These are phyloP conservation scores for Paramecium sexaurelia DNA, from an alignment of 73 alveolate species.

Conservation along the genomic window DNA sequence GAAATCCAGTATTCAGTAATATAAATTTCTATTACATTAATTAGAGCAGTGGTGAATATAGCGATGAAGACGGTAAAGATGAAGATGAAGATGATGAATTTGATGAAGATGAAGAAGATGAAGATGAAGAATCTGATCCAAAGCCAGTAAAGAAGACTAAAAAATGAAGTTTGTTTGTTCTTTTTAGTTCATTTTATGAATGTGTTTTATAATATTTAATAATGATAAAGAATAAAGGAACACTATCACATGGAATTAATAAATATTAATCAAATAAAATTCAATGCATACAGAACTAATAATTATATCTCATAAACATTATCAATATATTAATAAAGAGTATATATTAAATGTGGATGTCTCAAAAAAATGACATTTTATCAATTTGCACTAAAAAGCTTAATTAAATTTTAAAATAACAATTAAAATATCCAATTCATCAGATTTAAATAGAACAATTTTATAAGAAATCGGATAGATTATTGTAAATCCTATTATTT, in stretches of 20 bases:
- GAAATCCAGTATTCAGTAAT: not conserved
- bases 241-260: not conserved
- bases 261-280: not conserved
- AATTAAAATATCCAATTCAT: not conserved
- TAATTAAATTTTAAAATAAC: not conserved
- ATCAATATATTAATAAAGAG: not conserved
- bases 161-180: constrained; percentile 6
- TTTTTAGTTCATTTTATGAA: not conserved
- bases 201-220: not conserved
- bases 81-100: constrained; percentile 12
- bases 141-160: not conserved
- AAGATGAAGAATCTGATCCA: not conserved
- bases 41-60: not conserved
- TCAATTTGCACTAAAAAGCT: not conserved
- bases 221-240: not conserved
- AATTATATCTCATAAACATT: not conserved
- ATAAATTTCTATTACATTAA: not conserved
- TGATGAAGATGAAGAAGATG: constrained; percentile 45
- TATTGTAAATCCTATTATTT: not conserved
- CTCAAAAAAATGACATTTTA: not conserved
- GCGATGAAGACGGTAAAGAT: not conserved
- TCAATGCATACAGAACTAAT: not conserved
- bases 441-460: not conserved
- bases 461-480: not conserved
- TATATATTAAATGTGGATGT: not conserved